Percentiles rank a stretch among this genome's conserved stretches.
These are phyloP conservation scores for Albatrellus sp. DNA, from an alignment of 1,284 basidiomycete genomes.

Conservation along the genomic window DNA sequence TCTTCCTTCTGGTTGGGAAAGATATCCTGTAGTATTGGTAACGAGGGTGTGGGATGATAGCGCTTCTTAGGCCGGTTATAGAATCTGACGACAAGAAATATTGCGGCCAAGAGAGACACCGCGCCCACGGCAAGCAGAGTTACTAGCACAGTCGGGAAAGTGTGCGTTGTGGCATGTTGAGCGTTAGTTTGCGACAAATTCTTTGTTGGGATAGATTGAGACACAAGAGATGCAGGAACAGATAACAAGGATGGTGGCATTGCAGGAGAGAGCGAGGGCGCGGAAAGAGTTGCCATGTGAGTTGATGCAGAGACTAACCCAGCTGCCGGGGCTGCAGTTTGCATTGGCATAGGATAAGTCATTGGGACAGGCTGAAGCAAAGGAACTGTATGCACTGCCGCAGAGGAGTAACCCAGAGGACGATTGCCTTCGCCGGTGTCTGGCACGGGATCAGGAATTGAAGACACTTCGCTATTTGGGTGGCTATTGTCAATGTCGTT, in stretches of 20 bases:
- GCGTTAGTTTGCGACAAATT: slow-evolving; percentile 2
- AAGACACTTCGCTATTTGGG: slow-evolving; percentile 22
- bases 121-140: slow-evolving; percentile 43
- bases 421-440: slow-evolving; percentile 26
- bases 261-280: slow-evolving; percentile 2
- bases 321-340: too few species aligned
- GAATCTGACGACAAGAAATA: slow-evolving; percentile 35
- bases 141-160: slow-evolving; percentile 34
- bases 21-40: slow-evolving; percentile 54
- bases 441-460: slow-evolving; percentile 44
- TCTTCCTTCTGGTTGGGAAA: slow-evolving; percentile 30
- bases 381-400: slow-evolving; percentile 4
- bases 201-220: background rate
- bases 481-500: slow-evolving; percentile 9
- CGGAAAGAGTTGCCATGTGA: background rate
- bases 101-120: slow-evolving; percentile 39
- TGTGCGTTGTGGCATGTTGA: slow-evolving; percentile 17
- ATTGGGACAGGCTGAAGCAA: background rate
- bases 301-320: background rate
- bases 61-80: slow-evolving; percentile 36
- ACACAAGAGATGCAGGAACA: background rate
- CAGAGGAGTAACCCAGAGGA: slow-evolving; percentile 6
- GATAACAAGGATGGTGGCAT: background rate
- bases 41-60: slow-evolving; percentile 46
- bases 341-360: too few species aligned